Base-by-base conservation (phyloP, 2,329 filamentous ascomycete species). In the Xylariaceae sp. region DNA sequence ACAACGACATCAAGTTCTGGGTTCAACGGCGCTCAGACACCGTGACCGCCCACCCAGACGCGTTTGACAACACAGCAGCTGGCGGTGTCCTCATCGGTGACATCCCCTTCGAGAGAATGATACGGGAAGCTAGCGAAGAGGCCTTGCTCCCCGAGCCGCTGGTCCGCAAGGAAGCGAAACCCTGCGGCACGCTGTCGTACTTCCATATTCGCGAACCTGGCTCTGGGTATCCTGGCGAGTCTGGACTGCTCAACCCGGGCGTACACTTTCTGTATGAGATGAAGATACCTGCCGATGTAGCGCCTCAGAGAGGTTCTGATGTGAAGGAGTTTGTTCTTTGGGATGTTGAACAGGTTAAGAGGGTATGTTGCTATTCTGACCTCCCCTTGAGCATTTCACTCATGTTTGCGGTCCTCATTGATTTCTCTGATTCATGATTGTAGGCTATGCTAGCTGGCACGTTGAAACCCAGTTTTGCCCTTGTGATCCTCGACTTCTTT, bases 11-110 rank as follows among this genome's bases (percentile, higher is more conserved):
- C 48, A 81, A 79, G 63, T 76, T 91, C 22, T 91, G 88, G 88
- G 76, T 88, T 0, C 85, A 88, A 2, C 73, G 83, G 28, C 76
- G 88, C 4, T 78, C 83, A 17, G 72, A 70, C 41, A 80, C 73
- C 12, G 87, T 89, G 65, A 77, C 83, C 62, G 90, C 87, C 0
- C 90, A 88, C 62, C 82, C 82, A 0, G 79, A 82, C 1, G 83
- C 86, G 76, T 73, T 90, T 55, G 88, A 92, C 65, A 89, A 88
- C 59, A 86, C 85, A 2, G 88, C 90, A 6, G 88, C 86, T 0
- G 88, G 88, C 1, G 88, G 88, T 0, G 81, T 90, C 52, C 75
- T 79, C 34, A 79, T 83, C 0, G 81, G 81, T 1, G 83, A 88
- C 63, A 73, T 66, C 13, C 82, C 84, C 0, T 82, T 84, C 45